Conservation (phyloP, 352 stramenopile genomes). For the Pythium coloratum region DNA sequence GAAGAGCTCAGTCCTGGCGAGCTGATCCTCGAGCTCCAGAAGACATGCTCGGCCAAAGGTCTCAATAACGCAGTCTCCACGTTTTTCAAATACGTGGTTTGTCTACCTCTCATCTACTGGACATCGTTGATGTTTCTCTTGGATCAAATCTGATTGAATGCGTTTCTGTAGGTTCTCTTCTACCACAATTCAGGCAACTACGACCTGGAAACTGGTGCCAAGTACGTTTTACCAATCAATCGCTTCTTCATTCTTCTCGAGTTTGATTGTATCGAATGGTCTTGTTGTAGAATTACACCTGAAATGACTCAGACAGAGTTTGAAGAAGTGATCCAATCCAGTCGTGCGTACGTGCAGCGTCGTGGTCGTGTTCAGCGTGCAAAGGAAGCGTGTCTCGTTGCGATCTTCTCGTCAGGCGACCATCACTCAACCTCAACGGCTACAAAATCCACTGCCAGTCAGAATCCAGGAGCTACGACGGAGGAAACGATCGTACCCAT, state of each 20-base stretch:
- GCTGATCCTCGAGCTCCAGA: slow-evolving; percentile 18
- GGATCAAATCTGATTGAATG: no score
- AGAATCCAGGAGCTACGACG: neutral
- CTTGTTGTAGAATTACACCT: slow-evolving; percentile 7
- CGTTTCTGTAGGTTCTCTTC: slow-evolving; percentile 6
- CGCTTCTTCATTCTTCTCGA: neutral
- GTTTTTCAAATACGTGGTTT: slow-evolving; percentile 17
- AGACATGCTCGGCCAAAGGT: slow-evolving; percentile 9
- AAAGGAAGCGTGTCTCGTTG: slow-evolving; percentile 9
- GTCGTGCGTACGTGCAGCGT: slow-evolving; percentile 12
- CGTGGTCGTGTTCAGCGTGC: slow-evolving; percentile 11
- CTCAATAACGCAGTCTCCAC: slow-evolving; percentile 9
- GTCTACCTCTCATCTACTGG: neutral
- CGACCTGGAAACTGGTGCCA: slow-evolving; percentile 12
- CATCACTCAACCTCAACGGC: neutral
- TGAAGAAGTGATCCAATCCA: slow-evolving; percentile 6
- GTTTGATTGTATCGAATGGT: neutral
- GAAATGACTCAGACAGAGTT: neutral
- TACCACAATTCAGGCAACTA: slow-evolving; percentile 23
- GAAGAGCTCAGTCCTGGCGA: slow-evolving; percentile 16
- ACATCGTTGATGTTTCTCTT: no score
- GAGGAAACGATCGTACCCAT: slow-evolving; percentile 5
- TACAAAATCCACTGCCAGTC: neutral
- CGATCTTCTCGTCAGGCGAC: slow-evolving; percentile 1
- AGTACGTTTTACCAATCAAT: slow-evolving; percentile 3